phyloP scores from a whole-genome alignment of 164 flowering plant species.

The Annona squamosa region DNA sequence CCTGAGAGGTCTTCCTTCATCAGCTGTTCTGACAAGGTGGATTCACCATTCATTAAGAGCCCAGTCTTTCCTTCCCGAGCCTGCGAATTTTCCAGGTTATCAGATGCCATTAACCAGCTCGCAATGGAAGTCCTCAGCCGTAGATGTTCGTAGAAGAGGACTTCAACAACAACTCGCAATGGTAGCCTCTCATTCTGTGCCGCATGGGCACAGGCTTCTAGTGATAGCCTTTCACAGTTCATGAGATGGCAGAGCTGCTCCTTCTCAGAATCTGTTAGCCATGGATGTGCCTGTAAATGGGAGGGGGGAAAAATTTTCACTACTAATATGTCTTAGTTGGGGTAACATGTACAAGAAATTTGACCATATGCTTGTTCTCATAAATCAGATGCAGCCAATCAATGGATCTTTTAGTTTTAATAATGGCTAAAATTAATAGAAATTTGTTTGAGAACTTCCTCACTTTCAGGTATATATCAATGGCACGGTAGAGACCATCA shows the following conservation, averaged over 20 bases:
- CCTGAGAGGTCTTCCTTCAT: neutral
- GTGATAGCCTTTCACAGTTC: constrained; percentile 68
- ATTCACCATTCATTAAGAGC: constrained; percentile 12
- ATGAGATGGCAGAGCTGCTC: constrained; percentile 61
- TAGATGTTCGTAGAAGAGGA: constrained; percentile 65
- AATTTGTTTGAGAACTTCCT: neutral
- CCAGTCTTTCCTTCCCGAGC: constrained; percentile 26
- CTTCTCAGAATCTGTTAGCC: constrained; percentile 56
- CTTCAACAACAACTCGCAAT: constrained; percentile 55
- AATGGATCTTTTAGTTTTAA: neutral
- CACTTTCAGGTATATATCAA: constrained; percentile 80
- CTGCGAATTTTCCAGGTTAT: constrained; percentile 39
- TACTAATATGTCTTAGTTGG: neutral
- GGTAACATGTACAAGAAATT: neutral
- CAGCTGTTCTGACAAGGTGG: constrained; percentile 4
- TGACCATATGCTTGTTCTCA: neutral
- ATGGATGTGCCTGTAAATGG: constrained; percentile 48
- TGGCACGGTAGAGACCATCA: constrained; percentile 75
- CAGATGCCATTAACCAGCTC: constrained; percentile 59
- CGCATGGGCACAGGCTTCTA: constrained; percentile 69
- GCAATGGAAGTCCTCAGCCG: constrained; percentile 52
- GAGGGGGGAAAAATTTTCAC: neutral
- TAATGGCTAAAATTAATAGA: neutral
- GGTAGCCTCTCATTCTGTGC: constrained; percentile 71
- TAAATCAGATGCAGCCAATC: neutral